Base-by-base conservation (phyloP, 1,139 yeast species). In the Casaregolazyma suthepensis region DNA sequence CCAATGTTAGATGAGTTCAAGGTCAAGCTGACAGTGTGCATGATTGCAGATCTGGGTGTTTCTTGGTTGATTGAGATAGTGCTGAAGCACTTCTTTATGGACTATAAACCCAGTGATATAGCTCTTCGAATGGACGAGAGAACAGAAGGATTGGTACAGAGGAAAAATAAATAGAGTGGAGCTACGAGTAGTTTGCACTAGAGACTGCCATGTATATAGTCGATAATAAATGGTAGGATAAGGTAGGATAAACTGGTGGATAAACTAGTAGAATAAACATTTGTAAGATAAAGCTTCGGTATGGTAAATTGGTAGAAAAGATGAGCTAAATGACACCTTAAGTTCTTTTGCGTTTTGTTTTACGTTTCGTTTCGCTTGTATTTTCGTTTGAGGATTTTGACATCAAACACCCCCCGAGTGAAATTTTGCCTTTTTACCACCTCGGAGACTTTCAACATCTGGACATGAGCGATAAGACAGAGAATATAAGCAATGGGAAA, bases 91-190 rank as follows among this genome's bases (percentile, higher is more conserved):
- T 82, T 84, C 73, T 93, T 89, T 71, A 87, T 88, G 89, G 96
- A 93, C 69, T 88, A 84, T 62, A 85, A 84, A 63, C 88, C 98
- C 49, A 89, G 96, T 57, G 97, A 93, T 68, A 93, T 93, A 70
- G 96, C 98, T 2, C 57, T 68, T 53, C 62, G 66, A 45, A 56
- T 64, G 26, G 63, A 63, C n/a, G 71, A 70, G 57, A 61, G 73
- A 48, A 61, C 58, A 18, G 63, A 58, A 37, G 54, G 55, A 29
- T 53, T 65, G 54, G 63, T 67, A 17, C 69, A 66, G 56, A 61
- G 63, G 63, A 68, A 67, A 58, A 60, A 57, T 50, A 62, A 64
- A 57, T 65, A 64, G 54, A 46, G 17, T 47, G 9, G 40, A 26
- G 38, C 42, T 52, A 23, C 17, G 22, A 5, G 31, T 26, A 26